These are phyloP conservation scores for Kwoniella europaea DNA, from an alignment of 768 basidiomycete species.

Conservation along the genomic window DNA sequence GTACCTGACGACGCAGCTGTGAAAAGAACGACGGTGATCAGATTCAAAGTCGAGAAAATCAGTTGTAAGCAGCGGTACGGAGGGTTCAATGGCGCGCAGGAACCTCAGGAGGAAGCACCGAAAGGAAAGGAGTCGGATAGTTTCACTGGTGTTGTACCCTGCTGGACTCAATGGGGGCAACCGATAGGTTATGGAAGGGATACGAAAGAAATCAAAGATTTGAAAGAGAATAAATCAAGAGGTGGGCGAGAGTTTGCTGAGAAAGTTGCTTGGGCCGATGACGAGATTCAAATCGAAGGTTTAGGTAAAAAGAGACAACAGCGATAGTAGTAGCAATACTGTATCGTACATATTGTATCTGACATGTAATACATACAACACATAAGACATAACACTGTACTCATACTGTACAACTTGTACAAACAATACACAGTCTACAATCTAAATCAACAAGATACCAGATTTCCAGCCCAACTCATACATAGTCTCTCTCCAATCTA, in stretches of 20 bases:
- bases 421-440: background rate
- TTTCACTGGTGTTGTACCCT: constrained; percentile 30
- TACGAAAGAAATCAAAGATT: constrained; percentile 5
- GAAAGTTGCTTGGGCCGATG: constrained; percentile 25
- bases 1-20: constrained; percentile 16
- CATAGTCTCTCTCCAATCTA: constrained; percentile 31
- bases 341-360: background rate
- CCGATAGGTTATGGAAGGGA: constrained; percentile 26
- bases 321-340: background rate
- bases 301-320: constrained; percentile 18
- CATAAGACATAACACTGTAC: too few relatives aligned
- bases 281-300: constrained; percentile 16
- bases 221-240: constrained; percentile 5
- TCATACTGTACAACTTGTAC: constrained; percentile 5
- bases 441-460: constrained; percentile 30
- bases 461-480: constrained; percentile 25
- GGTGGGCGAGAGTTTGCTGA: constrained; percentile 15
- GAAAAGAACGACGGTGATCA: constrained; percentile 23
- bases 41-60: constrained; percentile 16
- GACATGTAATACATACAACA: background rate
- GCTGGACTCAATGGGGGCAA: constrained; percentile 30
- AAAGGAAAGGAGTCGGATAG: constrained; percentile 16
- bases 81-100: constrained; percentile 13
- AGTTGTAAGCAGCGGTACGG: constrained; percentile 31
- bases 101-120: constrained; percentile 17